Evolutionary conservation across 2,329 filamentous ascomycete genomes (phyloP).

Genomic region (Colletotrichum tropicale): DNA sequence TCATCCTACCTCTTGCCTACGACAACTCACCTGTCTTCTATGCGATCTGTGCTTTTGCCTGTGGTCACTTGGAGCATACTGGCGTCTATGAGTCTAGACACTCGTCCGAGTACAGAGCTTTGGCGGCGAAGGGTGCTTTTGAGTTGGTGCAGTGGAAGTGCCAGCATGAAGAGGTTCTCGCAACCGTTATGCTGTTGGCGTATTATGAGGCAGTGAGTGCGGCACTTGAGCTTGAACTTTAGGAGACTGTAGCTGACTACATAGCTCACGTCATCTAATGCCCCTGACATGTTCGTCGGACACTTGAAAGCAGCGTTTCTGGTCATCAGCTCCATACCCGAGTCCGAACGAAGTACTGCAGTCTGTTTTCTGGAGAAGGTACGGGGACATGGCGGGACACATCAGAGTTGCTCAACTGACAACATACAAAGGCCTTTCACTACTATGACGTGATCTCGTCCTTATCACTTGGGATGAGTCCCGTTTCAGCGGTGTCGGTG

Average conservation of each 20-base stretch:
- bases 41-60: neutral
- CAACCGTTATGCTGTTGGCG: neutral
- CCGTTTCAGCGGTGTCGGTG: rapidly evolving
- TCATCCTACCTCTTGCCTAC: neutral
- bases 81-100: neutral
- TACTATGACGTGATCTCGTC: neutral
- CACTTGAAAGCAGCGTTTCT: neutral
- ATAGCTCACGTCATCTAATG: neutral
- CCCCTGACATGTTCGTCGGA: neutral
- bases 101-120: neutral
- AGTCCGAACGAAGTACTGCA: neutral
- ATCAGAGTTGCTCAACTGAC: rapidly evolving
- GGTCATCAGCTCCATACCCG: neutral
- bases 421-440: neutral
- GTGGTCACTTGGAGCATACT: neutral
- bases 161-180: neutral
- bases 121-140: neutral
- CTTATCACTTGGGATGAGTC: neutral
- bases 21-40: neutral
- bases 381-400: rapidly evolving
- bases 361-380: neutral
- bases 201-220: neutral
- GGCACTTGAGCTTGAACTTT: neutral
- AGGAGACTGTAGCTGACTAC: no score
- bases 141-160: neutral